Evolutionary conservation across 176 grass and related monocot species (phyloP), one percentile per base, ranked within the genome.

Genomic region (Melocanna baccifera): DNA sequence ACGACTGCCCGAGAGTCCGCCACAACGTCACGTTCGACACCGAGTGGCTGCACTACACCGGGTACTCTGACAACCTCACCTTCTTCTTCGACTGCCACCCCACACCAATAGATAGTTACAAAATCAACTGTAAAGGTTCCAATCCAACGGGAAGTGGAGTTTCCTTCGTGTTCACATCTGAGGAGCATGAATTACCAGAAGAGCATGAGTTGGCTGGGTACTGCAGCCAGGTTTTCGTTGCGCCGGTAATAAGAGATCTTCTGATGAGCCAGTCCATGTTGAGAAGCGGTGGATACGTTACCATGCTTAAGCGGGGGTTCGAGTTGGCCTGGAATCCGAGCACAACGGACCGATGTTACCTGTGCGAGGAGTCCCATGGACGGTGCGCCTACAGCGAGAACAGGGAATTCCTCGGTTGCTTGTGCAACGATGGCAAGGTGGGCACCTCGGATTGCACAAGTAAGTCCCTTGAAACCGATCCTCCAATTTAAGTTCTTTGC

Each of bases 141-240:
- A 2, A 0, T 3, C 0, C 8, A 0, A 2, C 5, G 6, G 19
- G 0, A 4, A 2, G 0, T 1, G n/a, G 2, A 73, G 0, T 4
- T 6, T 62, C 83, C 13, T 89, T 77, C 30, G 87, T 85, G 11
- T 2, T 62, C 20, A 7, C 0, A 7, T 0, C 46, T 1, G 15
- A 13, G 0, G 15, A 74, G 0, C 7, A 0, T 6, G 7, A 0
- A 0, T 0, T 2, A 1, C 1, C 2, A 15, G 0, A 3, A 0
- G 52, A 75, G 0, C 0, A 5, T 6, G 10, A 62, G 0, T 4
- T 83, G 74, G 32, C 1, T 7, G 0, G 0, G 0, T 0, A 30
- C 16, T 92, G 90, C 55, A 0, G 0, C 0, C 0, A 18, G 0
- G 0, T 8, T 0, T 1, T 87, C 45, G 0, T 13, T 48, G 67